Evolutionary conservation across 352 stramenopile species (phyloP).

Genomic region (Albugo candida): DNA sequence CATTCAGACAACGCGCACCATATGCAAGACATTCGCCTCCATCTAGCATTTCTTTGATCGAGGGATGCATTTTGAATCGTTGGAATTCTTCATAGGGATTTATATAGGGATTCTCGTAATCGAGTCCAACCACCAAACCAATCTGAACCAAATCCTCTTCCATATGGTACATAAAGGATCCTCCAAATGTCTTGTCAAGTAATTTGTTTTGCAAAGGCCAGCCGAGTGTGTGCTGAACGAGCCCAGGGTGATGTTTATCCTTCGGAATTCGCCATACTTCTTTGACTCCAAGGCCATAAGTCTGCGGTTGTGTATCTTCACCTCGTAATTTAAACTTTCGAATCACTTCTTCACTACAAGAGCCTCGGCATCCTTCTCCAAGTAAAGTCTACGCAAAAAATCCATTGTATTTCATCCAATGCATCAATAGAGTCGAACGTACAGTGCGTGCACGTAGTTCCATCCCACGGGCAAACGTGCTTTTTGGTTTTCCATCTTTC

Average conservation of each 20-base stretch:
- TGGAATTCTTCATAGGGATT: slow-evolving; percentile 99
- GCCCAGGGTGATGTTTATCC: slow-evolving; percentile 86
- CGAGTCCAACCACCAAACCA: slow-evolving; percentile 93
- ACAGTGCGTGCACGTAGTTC: slow-evolving; percentile 85
- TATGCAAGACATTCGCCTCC: slow-evolving; percentile 95
- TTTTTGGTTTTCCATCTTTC: slow-evolving; percentile 91
- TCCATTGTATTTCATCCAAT: slow-evolving; percentile 1
- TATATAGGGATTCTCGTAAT: slow-evolving; percentile 99
- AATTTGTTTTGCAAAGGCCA: slow-evolving; percentile 88
- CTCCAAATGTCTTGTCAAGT: slow-evolving; percentile 92
- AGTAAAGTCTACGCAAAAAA: slow-evolving; percentile 85
- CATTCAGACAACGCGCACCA: slow-evolving; percentile 86
- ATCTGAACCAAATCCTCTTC: slow-evolving; percentile 89
- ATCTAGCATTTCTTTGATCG: slow-evolving; percentile 84
- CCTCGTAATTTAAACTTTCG: slow-evolving; percentile 89
- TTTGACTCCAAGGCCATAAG: slow-evolving; percentile 99
- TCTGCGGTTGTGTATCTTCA: slow-evolving; percentile 71
- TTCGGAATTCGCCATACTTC: slow-evolving; percentile 87
- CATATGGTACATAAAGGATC: slow-evolving; percentile 99
- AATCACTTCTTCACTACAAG: slow-evolving; percentile 94
- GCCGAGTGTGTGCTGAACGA: slow-evolving; percentile 96
- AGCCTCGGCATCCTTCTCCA: slow-evolving; percentile 94
- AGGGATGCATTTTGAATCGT: slow-evolving; percentile 96
- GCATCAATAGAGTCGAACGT: background rate
- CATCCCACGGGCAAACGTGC: slow-evolving; percentile 94